Evolutionary conservation across 805 yeast species (phyloP).

Genomic region (Lipomyces anomalus): DNA sequence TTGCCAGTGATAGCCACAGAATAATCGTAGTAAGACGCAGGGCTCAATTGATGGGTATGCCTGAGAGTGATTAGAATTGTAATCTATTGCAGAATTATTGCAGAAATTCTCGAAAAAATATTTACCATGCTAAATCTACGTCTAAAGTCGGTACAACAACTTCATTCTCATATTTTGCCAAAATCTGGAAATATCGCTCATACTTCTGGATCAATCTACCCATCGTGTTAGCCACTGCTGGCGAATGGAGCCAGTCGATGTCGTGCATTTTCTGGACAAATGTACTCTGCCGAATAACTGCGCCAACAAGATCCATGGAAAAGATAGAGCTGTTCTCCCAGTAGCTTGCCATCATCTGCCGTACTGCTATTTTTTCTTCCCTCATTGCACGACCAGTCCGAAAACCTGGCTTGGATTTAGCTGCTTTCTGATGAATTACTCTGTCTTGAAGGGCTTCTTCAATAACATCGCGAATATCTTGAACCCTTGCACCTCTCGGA

Average conservation of each 20-base stretch:
- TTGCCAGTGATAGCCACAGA: not conserved
- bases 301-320: slow-evolving; percentile 16
- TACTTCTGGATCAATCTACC: slow-evolving; percentile 10
- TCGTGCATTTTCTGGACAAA: slow-evolving; percentile 23
- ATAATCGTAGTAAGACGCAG: not conserved
- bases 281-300: slow-evolving; percentile 22
- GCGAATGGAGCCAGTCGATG: slow-evolving; percentile 21
- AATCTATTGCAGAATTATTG: too few species aligned
- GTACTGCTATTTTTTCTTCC: too few species aligned
- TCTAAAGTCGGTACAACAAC: slow-evolving; percentile 23
- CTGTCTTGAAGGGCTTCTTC: too few species aligned
- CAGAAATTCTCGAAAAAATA: too few species aligned
- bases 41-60: not conserved
- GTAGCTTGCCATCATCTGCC: slow-evolving; percentile 13
- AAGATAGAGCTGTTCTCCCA: slow-evolving; percentile 19
- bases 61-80: too few species aligned
- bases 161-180: slow-evolving; percentile 5
- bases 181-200: slow-evolving; percentile 9
- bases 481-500: too few species aligned
- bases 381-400: too few species aligned
- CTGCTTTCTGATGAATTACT: too few species aligned
- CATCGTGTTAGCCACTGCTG: slow-evolving; percentile 13
- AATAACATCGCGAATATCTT: too few species aligned
- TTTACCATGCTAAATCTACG: slow-evolving; percentile 26
- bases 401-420: too few species aligned